Conservation (phyloP, 192 early-diverging fungal species). For the Podila epicladia region DNA sequence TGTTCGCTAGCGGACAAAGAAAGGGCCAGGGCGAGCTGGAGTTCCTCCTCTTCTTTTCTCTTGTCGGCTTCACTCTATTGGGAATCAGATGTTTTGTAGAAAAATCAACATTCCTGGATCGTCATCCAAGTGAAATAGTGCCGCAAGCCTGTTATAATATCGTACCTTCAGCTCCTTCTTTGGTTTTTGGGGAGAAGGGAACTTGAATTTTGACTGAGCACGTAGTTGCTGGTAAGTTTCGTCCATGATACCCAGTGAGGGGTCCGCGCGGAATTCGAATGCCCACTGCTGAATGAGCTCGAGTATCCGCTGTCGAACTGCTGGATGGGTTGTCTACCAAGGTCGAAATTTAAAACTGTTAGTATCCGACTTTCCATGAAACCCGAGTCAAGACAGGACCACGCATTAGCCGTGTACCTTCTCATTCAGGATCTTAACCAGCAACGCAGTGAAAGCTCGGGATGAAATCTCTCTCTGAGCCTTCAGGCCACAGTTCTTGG, state of each 20-base stretch:
- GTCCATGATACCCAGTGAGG: conserved; percentile 82
- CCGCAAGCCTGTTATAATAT: background rate
- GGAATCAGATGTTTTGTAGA: background rate
- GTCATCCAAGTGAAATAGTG: background rate
- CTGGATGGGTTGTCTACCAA: conserved; percentile 73
- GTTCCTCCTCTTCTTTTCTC: conserved; percentile 94
- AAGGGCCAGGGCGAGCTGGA: conserved; percentile 91
- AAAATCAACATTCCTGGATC: background rate
- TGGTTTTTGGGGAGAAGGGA: conserved; percentile 84
- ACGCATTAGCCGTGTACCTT: conserved; percentile 44
- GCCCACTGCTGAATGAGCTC: conserved; percentile 95
- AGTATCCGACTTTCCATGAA: too few species aligned
- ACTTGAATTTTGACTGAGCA: conserved; percentile 65
- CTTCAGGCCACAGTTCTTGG: conserved; percentile 88
- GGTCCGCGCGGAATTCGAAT: conserved; percentile 82
- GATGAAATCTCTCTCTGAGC: conserved; percentile 89
- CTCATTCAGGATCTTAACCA: conserved; percentile 80
- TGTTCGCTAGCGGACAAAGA: conserved; percentile 79
- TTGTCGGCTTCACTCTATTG: conserved; percentile 74
- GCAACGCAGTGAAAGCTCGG: conserved; percentile 81
- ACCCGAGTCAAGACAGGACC: too few species aligned
- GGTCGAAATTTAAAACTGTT: background rate
- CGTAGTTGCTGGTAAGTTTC: conserved; percentile 74
- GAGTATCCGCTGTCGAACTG: conserved; percentile 81
- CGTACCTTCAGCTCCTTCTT: conserved; percentile 70